phyloP scores from a whole-genome alignment of 2,329 filamentous ascomycete species.

The Stromatinia cepivora region DNA sequence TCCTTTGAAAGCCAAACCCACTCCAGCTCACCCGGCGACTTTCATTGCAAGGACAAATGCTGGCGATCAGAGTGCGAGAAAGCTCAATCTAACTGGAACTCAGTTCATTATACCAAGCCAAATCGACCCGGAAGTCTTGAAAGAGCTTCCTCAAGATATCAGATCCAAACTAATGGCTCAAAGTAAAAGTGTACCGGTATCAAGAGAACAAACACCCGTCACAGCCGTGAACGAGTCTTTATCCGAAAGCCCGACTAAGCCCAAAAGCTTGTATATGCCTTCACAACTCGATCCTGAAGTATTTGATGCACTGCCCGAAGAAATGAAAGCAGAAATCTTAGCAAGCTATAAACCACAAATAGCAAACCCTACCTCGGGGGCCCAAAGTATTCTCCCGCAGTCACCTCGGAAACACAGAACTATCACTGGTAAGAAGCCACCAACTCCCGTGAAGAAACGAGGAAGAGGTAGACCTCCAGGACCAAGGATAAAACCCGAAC shows the following conservation, averaged over 20 bases:
- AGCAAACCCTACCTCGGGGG: conserved; percentile 30
- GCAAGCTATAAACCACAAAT: conserved; percentile 58
- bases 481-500: conserved; percentile 30
- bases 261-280: conserved; percentile 43
- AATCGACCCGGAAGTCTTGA: conserved; percentile 76
- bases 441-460: conserved; percentile 65
- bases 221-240: conserved; percentile 37
- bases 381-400: conserved; percentile 42
- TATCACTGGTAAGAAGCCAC: conserved; percentile 28
- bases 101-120: conserved; percentile 90
- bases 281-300: conserved; percentile 84
- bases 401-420: conserved; percentile 59
- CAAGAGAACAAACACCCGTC: conserved; percentile 37
- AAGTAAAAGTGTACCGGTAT: conserved; percentile 39
- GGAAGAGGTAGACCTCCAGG: conserved; percentile 45
- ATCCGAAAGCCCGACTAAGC: conserved; percentile 31
- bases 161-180: conserved; percentile 70
- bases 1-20: conserved; percentile 52
- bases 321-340: conserved; percentile 81
- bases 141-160: conserved; percentile 82
- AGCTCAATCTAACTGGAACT: conserved; percentile 79
- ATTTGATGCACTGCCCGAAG: conserved; percentile 78
- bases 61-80: conserved; percentile 55
- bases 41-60: conserved; percentile 51
- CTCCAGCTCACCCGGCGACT: conserved; percentile 52